A percentile compares a stretch with the other conserved stretches of the same genome.
phyloP scores from a whole-genome alignment of 1,139 yeast species.

The Waltiozyma sp. region DNA sequence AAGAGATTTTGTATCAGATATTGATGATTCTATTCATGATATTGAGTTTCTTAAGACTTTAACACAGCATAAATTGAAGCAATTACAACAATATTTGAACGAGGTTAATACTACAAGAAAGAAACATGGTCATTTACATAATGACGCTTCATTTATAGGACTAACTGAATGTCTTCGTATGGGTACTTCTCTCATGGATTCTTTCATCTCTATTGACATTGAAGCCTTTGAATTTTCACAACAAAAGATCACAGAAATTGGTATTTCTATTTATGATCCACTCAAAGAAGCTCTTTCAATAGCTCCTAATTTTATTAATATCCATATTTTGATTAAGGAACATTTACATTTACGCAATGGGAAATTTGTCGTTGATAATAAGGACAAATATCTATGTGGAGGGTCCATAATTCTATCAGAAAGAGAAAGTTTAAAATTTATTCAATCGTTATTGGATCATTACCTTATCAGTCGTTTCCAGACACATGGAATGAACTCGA shows the following conservation, averaged over 20 bases:
- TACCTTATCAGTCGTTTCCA: conserved; percentile 23
- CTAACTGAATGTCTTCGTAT: conserved; percentile 12
- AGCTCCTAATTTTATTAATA: conserved; percentile 34
- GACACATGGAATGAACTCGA: conserved; percentile 15
- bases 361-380: conserved; percentile 51
- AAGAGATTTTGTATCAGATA: conserved; percentile 1
- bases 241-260: conserved; percentile 49
- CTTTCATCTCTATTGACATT: conserved; percentile 47
- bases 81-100: conserved; percentile 4
- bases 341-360: conserved; percentile 38
- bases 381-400: conserved; percentile 45
- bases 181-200: conserved; percentile 22
- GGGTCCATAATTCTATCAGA: conserved; percentile 33
- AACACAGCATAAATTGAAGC: conserved; percentile 6
- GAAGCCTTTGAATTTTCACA: conserved; percentile 52
- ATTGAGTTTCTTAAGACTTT: conserved; percentile 2
- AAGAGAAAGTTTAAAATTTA: conserved; percentile 27
- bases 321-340: conserved; percentile 52
- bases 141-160: conserved; percentile 1
- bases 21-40: conserved; percentile 3
- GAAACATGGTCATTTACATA: conserved; percentile 9
- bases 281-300: conserved; percentile 23
- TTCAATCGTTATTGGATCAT: conserved; percentile 32
- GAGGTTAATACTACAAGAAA: conserved; percentile 1
- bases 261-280: conserved; percentile 59